Evolutionary conservation across 345 rosid genomes (phyloP).

Genomic region (Microcos paniculata): DNA sequence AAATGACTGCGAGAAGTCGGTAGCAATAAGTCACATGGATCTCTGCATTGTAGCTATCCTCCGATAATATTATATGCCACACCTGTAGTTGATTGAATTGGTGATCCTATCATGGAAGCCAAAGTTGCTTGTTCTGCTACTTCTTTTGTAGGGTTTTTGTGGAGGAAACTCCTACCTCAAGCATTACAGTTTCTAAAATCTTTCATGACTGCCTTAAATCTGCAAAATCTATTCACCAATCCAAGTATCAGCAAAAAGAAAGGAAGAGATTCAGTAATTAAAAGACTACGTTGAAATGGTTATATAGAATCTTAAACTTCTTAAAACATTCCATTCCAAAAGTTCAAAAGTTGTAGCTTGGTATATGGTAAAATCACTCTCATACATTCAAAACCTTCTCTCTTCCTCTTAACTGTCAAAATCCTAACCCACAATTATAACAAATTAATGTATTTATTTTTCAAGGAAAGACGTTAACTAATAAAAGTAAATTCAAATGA

Average conservation of each 20-base stretch:
- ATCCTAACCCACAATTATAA: no score
- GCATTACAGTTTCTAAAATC: constrained; percentile 98
- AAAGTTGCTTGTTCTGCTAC: constrained; percentile 98
- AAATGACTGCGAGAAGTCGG: constrained; percentile 95
- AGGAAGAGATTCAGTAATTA: not conserved
- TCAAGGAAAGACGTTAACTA: no score
- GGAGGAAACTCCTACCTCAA: constrained; percentile 96
- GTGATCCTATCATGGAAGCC: constrained; percentile 95
- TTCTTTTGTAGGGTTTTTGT: constrained; percentile 97
- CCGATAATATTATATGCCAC: constrained; percentile 96
- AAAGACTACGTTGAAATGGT: not conserved
- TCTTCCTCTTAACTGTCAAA: no score
- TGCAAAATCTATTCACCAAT: constrained; percentile 90
- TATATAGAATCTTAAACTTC: not conserved
- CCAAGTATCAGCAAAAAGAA: constrained; percentile 78
- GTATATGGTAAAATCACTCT: constrained; percentile 27
- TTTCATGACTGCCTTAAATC: constrained; percentile 96
- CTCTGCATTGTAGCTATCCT: constrained; percentile 93
- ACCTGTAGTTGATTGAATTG: constrained; percentile 97
- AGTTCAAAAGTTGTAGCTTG: not conserved
- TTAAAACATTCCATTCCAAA: not conserved
- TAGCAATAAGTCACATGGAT: constrained; percentile 92
- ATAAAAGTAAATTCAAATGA: no score
- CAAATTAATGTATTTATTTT: no score
- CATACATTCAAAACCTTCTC: no score